A percentile compares a stretch with the other conserved stretches of the same genome.
phyloP scores from a whole-genome alignment of 2,329 filamentous ascomycete genomes.

The Teratosphaeria epicoccoides region DNA sequence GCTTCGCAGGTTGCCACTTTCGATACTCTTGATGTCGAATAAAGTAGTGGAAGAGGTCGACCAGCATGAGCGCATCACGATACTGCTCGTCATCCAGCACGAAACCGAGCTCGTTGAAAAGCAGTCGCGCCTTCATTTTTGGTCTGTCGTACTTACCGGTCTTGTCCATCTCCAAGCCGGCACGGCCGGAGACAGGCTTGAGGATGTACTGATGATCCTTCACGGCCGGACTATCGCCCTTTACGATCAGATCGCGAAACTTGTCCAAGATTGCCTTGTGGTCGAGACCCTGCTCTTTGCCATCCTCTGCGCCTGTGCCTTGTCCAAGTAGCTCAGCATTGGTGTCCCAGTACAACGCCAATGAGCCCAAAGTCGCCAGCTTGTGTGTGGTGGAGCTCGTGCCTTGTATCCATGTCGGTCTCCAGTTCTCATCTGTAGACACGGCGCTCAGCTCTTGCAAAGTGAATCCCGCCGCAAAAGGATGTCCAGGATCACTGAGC shows the following conservation, averaged over 20 bases:
- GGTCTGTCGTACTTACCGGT: conserved; percentile 67
- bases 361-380: conserved; percentile 74
- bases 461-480: conserved; percentile 84
- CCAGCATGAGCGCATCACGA: conserved; percentile 92
- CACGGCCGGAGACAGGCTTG: conserved; percentile 88
- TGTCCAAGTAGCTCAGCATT: conserved; percentile 75
- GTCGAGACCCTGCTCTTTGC: conserved; percentile 49
- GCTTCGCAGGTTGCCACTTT: conserved; percentile 74
- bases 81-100: conserved; percentile 98
- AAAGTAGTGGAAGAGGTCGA: conserved; percentile 97
- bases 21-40: conserved; percentile 96
- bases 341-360: conserved; percentile 98
- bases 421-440: conserved; percentile 91
- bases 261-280: conserved; percentile 68
- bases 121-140: conserved; percentile 77
- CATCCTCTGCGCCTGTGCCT: conserved; percentile 60
- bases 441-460: conserved; percentile 94
- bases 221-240: conserved; percentile 47
- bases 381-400: conserved; percentile 79
- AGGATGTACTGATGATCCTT: conserved; percentile 81
- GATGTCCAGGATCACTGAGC: conserved; percentile 86
- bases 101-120: conserved; percentile 96
- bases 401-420: conserved; percentile 89
- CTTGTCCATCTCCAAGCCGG: conserved; percentile 91
- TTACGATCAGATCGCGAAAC: conserved; percentile 71